Base-by-base conservation (phyloP, 2,329 filamentous ascomycete species). In the Cadophora sp. region DNA sequence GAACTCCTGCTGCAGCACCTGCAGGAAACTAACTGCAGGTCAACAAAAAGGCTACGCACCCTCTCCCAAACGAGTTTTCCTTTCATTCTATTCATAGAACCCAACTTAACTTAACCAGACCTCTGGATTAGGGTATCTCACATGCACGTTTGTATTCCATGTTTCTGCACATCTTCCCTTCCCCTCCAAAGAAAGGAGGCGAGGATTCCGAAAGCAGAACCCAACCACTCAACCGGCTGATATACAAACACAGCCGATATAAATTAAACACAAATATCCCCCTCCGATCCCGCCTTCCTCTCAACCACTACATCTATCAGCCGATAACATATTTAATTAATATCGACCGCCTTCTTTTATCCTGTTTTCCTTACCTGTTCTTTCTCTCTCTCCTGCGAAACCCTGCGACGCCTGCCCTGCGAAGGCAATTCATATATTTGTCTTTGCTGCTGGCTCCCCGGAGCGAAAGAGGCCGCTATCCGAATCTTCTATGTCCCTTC, bases 171-270 rank as follows among this genome's bases (percentile, higher is more conserved):
- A 30, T 30, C 27, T 30, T 30, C 27, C 27, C 27, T 30, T 30
- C 27, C 27, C 27, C 27, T 6, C 27, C 3, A 30, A 59, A 48
- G 51, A 11, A 24, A 20, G n/a, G 55, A 64, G 55, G 55, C 55
- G 55, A 65, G 30, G 16, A 41, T 41, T 58, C 55, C 62, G 62
- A 65, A 59, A 41, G 14, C 24, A 65, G 45, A 22, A 18, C 11
- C 36, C 41, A 22, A 60, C n/a, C 24, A 30, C 27, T 39, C 58
- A 30, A n/a, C 43, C 47, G 62, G 62, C 62, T 65, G 62, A 65
- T 59, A 43, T 50, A 45, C 60, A n/a, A 64, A 48, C 55, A 58
- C 20, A 65, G 62, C 55, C 62, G 62, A 65, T 33, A 53, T 64
- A 59, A 41, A 65, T 59, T 59, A 41, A 41, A 39, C 45, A 16